A percentile compares a stretch with the other conserved stretches of the same genome.
phyloP scores from a whole-genome alignment of 176 grass and related monocot genomes.

The Luzula sylvatica region DNA sequence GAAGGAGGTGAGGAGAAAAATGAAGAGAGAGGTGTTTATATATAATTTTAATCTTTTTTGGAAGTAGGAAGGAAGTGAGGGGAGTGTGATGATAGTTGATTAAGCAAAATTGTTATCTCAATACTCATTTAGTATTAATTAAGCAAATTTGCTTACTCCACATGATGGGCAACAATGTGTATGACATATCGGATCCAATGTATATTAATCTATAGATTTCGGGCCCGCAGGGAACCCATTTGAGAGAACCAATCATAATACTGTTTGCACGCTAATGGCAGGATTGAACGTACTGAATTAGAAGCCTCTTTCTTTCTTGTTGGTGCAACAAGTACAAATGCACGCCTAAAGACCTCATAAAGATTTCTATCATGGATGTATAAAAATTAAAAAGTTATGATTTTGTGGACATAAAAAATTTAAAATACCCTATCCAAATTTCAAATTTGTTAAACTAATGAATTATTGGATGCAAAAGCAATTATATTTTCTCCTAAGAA shows the following conservation, averaged over 20 bases:
- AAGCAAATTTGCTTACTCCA: too few species aligned
- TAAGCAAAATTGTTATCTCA: too few species aligned
- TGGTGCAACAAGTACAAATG: constrained; percentile 1
- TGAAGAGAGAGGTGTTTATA: not conserved
- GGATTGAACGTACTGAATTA: not conserved
- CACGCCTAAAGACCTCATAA: constrained; percentile 11
- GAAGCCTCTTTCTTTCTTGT: constrained; percentile 3
- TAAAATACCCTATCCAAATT: not conserved
- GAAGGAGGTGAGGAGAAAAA: constrained; percentile 20
- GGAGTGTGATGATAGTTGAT: not conserved
- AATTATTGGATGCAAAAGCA: not conserved
- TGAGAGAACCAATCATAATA: constrained; percentile 8
- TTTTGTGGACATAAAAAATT: not conserved
- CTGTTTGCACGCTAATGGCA: constrained; percentile 3
- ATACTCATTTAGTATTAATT: too few species aligned
- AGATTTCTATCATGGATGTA: not conserved
- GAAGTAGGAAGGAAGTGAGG: constrained; percentile 17
- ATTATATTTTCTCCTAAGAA: too few species aligned
- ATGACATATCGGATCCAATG: not conserved
- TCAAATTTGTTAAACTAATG: too few species aligned
- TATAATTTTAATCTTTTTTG: constrained; percentile 9
- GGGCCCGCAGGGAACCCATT: constrained; percentile 12
- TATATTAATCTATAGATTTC: not conserved
- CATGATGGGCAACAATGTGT: too few species aligned
- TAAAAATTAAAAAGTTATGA: not conserved